Percentiles rank a stretch among this genome's conserved stretches.
phyloP scores from a whole-genome alignment of 768 basidiomycete genomes.

The Pisolithus tinctorius region DNA sequence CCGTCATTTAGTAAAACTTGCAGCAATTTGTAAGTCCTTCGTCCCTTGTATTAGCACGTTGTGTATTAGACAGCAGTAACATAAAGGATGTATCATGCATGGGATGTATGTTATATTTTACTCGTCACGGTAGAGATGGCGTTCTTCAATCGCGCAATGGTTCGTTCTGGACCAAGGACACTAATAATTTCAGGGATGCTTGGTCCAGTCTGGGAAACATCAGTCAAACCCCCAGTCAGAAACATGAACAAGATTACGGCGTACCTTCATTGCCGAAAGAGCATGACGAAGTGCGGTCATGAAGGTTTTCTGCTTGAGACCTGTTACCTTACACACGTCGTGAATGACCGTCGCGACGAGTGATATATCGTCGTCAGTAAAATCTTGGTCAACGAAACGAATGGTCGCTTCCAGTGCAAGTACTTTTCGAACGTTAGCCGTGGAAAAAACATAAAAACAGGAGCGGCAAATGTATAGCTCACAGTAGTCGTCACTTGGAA shows the following conservation, averaged over 20 bases:
- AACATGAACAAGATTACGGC: constrained; percentile 5
- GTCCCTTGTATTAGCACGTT: neutral
- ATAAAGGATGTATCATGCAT: neutral
- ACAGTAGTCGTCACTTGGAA: constrained; percentile 42
- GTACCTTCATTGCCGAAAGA: constrained; percentile 79
- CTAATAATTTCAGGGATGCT: constrained; percentile 34
- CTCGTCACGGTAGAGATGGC: constrained; percentile 4
- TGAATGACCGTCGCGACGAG: constrained; percentile 36
- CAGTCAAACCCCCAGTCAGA: no score
- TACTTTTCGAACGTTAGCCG: neutral
- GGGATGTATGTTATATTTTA: neutral
- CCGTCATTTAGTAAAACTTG: no score
- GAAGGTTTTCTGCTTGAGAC: constrained; percentile 43
- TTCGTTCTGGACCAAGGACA: constrained; percentile 30
- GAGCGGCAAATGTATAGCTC: constrained; percentile 7
- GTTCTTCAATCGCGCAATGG: constrained; percentile 11
- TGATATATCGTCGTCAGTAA: neutral
- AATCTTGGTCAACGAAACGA: neutral
- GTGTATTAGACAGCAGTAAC: neutral
- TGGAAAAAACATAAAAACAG: neutral
- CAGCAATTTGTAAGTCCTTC: neutral
- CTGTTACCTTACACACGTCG: constrained; percentile 34
- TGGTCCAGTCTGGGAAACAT: constrained; percentile 31
- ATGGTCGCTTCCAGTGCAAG: constrained; percentile 6
- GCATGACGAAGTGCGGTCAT: constrained; percentile 74